These are phyloP conservation scores for Teunomyces funiuensis DNA, from an alignment of 805 yeast genomes.

Conservation along the genomic window DNA sequence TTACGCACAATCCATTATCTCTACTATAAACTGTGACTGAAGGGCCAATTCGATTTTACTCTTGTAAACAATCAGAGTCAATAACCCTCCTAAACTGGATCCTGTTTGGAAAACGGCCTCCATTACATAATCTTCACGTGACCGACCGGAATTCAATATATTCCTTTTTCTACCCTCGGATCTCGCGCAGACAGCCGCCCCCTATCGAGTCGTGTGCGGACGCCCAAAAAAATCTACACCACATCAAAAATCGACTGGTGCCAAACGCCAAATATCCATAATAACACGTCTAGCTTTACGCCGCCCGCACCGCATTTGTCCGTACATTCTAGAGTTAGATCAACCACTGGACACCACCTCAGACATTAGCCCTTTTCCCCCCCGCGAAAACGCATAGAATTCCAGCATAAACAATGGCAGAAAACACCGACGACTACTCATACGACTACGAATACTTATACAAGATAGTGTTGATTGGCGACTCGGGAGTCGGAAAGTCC, in stretches of 20 bases:
- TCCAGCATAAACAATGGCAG: slow-evolving; percentile 25
- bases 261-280: neutral
- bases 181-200: neutral
- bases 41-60: too few species aligned
- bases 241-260: slow-evolving; percentile 1
- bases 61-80: too few species aligned
- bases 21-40: too few species aligned
- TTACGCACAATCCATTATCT: too few species aligned
- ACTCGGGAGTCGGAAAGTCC: slow-evolving; percentile 96
- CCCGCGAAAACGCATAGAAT: neutral
- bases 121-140: too few species aligned
- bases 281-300: neutral
- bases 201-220: slow-evolving; percentile 1
- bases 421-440: slow-evolving; percentile 45
- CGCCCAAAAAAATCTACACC: slow-evolving; percentile 1
- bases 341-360: neutral
- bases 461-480: slow-evolving; percentile 95
- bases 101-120: too few species aligned
- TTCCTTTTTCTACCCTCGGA: neutral
- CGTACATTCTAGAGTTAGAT: too few species aligned
- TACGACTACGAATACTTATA: slow-evolving; percentile 87
- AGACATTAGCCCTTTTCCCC: neutral
- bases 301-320: too few species aligned
- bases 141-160: neutral
- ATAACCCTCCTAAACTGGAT: too few species aligned